These are phyloP conservation scores for Catenaria anguillulae DNA, from an alignment of 371 early-diverging fungal species.

Conservation along the genomic window DNA sequence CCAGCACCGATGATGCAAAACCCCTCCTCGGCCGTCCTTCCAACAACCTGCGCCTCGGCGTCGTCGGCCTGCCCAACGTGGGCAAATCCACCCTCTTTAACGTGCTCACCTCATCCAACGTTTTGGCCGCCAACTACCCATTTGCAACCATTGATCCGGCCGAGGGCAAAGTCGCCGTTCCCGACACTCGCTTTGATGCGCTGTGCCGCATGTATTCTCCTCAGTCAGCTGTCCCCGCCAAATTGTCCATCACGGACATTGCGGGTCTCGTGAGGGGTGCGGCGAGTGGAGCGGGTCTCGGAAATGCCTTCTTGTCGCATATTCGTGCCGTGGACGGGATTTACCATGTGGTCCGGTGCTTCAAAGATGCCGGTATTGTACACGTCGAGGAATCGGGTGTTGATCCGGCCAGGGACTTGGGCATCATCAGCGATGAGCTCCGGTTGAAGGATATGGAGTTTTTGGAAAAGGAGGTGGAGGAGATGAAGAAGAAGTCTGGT, in stretches of 20 bases:
- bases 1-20: constrained; percentile 24
- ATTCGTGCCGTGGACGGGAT: constrained; percentile 96
- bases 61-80: constrained; percentile 97
- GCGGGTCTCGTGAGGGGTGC: constrained; percentile 98
- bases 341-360: constrained; percentile 91
- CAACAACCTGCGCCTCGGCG: constrained; percentile 92
- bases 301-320: constrained; percentile 92
- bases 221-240: constrained; percentile 50
- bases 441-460: constrained; percentile 89
- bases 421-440: constrained; percentile 92
- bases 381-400: constrained; percentile 96
- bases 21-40: constrained; percentile 79
- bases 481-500: constrained; percentile 11
- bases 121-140: constrained; percentile 81
- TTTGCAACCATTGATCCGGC: constrained; percentile 61
- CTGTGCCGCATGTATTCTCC: constrained; percentile 60
- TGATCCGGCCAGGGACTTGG: constrained; percentile 89
- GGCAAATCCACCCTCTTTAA: constrained; percentile 97
- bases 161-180: constrained; percentile 84
- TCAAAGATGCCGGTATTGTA: constrained; percentile 73
- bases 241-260: constrained; percentile 92
- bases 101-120: constrained; percentile 71
- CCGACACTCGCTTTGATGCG: constrained; percentile 86
- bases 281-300: constrained; percentile 70
- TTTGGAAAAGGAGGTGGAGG: constrained; percentile 47